These are phyloP conservation scores for Helicocarpus griseus DNA, from an alignment of 2,329 filamentous ascomycete genomes.

Conservation along the genomic window DNA sequence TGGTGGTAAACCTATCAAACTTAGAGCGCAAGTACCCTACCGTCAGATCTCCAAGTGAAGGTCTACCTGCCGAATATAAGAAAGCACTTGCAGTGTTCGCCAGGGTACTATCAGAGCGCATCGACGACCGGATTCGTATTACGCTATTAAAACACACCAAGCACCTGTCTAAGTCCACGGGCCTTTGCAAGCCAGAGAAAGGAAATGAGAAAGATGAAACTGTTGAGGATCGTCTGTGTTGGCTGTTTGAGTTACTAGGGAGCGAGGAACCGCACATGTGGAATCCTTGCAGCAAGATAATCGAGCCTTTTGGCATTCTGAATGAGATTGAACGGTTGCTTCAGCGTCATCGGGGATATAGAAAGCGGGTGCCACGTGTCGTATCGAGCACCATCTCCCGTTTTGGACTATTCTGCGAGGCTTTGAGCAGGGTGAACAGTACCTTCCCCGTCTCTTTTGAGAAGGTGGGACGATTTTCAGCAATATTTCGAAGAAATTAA, in stretches of 20 bases:
- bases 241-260: conserved; percentile 31
- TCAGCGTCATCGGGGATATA: conserved; percentile 22
- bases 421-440: conserved; percentile 35
- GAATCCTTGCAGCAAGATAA: too few relatives aligned
- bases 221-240: conserved; percentile 21
- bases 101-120: too few relatives aligned
- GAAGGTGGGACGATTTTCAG: too few relatives aligned
- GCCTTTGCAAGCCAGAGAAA: too few relatives aligned
- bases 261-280: conserved; percentile 29
- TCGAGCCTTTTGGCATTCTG: conserved; percentile 28
- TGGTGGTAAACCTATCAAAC: conserved; percentile 15
- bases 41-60: conserved; percentile 21
- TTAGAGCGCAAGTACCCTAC: conserved; percentile 27
- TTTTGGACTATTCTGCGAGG: conserved; percentile 37
- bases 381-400: conserved; percentile 33
- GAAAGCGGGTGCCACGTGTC: conserved; percentile 28
- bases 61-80: conserved; percentile 33
- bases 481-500: conserved; percentile 13
- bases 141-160: too few relatives aligned
- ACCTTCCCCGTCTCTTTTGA: too few relatives aligned
- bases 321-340: conserved; percentile 42
- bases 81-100: conserved; percentile 32
- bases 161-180: too few relatives aligned
- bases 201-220: conserved; percentile 2
- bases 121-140: too few relatives aligned